A percentile compares a stretch with the other conserved stretches of the same genome.
Evolutionary conservation across 768 basidiomycete species (phyloP).

Genomic region (Boletus coccyginus): DNA sequence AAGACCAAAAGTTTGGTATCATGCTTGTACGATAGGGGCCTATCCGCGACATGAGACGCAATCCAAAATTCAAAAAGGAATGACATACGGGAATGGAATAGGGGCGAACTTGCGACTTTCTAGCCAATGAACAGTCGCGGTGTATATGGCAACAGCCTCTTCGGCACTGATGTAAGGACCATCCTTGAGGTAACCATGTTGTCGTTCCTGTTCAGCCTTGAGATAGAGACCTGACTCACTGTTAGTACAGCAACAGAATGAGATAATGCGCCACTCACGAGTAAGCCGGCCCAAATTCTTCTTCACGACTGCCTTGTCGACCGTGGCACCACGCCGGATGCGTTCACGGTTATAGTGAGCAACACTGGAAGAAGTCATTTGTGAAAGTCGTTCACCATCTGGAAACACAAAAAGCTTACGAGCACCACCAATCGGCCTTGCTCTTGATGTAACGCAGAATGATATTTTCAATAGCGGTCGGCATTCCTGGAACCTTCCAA

Average conservation of each 20-base stretch:
- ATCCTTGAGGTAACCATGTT: slow-evolving; percentile 98
- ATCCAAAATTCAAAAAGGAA: background rate
- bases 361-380: slow-evolving; percentile 47
- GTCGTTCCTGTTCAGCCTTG: slow-evolving; percentile 98
- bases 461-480: slow-evolving; percentile 98
- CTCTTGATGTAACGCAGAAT: slow-evolving; percentile 98
- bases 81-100: slow-evolving; percentile 90
- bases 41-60: slow-evolving; percentile 25
- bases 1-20: slow-evolving; percentile 97
- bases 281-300: slow-evolving; percentile 99
- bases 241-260: background rate
- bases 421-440: slow-evolving; percentile 99
- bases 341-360: slow-evolving; percentile 98
- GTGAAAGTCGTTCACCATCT: background rate
- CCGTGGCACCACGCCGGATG: slow-evolving; percentile 94
- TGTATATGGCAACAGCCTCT: slow-evolving; percentile 98
- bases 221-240: slow-evolving; percentile 71
- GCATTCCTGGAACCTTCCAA: slow-evolving; percentile 99
- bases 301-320: slow-evolving; percentile 98
- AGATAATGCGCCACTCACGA: slow-evolving; percentile 46
- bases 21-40: slow-evolving; percentile 96
- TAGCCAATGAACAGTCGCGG: slow-evolving; percentile 98
- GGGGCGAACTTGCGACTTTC: slow-evolving; percentile 98
- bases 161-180: slow-evolving; percentile 99
- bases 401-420: slow-evolving; percentile 42